A percentile compares a stretch with the other conserved stretches of the same genome.
phyloP scores from a whole-genome alignment of 164 flowering plant species.

The Litsea cubeba region DNA sequence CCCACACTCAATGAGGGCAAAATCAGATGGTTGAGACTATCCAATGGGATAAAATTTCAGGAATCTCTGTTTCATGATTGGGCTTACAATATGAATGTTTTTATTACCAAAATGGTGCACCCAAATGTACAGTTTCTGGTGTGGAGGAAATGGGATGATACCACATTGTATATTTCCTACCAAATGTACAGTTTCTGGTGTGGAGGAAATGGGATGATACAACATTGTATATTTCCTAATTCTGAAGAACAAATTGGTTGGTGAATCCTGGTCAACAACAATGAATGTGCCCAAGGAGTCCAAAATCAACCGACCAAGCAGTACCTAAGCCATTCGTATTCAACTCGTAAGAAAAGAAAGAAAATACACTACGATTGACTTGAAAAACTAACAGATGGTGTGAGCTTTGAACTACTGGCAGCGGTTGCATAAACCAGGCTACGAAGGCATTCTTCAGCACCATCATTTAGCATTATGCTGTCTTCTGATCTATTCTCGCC shows the following conservation, averaged over 20 bases:
- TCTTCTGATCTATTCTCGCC: constrained; percentile 59
- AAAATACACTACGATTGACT: neutral
- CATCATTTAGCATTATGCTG: constrained; percentile 29
- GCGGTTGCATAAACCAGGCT: constrained; percentile 63
- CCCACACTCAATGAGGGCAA: neutral
- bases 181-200: neutral
- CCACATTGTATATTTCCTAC: neutral
- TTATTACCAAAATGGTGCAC: neutral
- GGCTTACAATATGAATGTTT: neutral
- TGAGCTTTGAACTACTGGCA: constrained; percentile 63
- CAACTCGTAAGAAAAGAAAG: neutral
- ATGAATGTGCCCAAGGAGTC: neutral
- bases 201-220: neutral
- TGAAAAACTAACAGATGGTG: constrained; percentile 66
- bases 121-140: neutral
- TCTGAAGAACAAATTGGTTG: neutral
- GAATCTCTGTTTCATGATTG: neutral
- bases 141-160: neutral
- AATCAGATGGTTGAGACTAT: neutral
- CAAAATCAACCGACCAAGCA: too few relatives aligned
- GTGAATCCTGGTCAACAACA: neutral
- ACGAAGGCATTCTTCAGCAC: constrained; percentile 69
- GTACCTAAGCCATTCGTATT: too few relatives aligned
- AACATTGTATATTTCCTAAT: neutral
- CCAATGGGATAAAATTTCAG: neutral